A percentile compares a stretch with the other conserved stretches of the same genome.
Evolutionary conservation across 1,284 basidiomycete species (phyloP).

Genomic region (Cutaneotrichosporon cavernicola): DNA sequence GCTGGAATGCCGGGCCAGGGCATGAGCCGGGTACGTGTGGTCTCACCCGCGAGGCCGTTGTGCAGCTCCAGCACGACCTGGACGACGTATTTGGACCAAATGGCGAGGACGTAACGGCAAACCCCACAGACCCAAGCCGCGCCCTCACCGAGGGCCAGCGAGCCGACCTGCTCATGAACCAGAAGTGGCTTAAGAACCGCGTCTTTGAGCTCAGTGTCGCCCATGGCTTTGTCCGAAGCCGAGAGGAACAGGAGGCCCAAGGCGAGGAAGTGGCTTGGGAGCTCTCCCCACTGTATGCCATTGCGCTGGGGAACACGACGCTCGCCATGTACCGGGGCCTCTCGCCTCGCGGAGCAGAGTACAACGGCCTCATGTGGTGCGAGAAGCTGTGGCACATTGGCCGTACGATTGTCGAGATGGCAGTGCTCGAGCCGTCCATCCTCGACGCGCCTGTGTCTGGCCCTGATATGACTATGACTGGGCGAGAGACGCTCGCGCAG

Average conservation of each 20-base stretch:
- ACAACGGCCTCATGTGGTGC: background rate
- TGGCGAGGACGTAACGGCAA: background rate
- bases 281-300: background rate
- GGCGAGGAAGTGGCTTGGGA: background rate
- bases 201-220: background rate
- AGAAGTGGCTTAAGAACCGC: slow-evolving; percentile 2
- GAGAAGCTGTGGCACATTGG: slow-evolving; percentile 1
- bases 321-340: background rate
- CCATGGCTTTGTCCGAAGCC: background rate
- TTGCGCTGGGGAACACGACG: background rate
- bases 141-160: background rate
- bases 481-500: background rate
- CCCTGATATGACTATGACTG: background rate
- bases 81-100: background rate
- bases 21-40: background rate
- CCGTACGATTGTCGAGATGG: background rate
- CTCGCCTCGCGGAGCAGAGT: background rate
- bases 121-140: background rate
- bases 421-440: background rate
- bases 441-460: background rate
- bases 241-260: background rate
- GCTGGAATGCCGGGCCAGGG: background rate
- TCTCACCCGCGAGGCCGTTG: background rate
- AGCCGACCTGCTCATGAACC: background rate
- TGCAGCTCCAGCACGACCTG: background rate